These are phyloP conservation scores for Aspergillus spinulosporus DNA, from an alignment of 2,329 filamentous ascomycete genomes.

Conservation along the genomic window DNA sequence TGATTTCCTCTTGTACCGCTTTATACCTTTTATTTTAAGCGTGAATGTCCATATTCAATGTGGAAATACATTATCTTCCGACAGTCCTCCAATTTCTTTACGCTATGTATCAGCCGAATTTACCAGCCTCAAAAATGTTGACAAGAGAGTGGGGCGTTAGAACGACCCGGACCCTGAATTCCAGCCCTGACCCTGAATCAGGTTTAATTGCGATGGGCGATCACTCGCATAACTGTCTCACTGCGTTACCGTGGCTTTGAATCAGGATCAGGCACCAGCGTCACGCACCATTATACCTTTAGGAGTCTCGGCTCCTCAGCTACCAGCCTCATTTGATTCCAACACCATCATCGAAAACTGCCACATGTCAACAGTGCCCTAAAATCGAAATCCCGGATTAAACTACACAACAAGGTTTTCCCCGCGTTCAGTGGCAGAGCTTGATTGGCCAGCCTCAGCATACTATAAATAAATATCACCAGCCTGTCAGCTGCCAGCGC, in stretches of 20 bases:
- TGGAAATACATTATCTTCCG: neutral
- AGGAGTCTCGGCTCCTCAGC: too few species aligned
- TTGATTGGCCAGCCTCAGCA: neutral
- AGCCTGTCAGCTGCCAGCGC: neutral
- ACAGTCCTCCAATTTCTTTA: neutral
- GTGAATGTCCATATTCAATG: neutral
- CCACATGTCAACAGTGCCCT: too few species aligned
- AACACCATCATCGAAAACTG: too few species aligned
- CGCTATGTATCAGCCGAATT: neutral
- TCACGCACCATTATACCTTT: neutral
- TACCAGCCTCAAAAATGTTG: neutral
- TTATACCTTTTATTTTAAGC: neutral
- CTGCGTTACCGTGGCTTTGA: neutral
- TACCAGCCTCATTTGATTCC: too few species aligned
- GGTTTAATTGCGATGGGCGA: constrained; percentile 9
- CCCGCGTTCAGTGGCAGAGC: neutral
- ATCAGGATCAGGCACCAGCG: neutral
- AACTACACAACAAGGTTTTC: neutral
- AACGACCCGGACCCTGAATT: constrained; percentile 2
- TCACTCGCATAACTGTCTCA: constrained; percentile 1
- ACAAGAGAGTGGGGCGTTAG: neutral
- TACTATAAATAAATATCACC: neutral
- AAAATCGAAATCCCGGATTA: too few species aligned
- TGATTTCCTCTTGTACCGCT: neutral
- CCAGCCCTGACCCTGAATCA: constrained; percentile 5